Evolutionary conservation across 2,329 filamentous ascomycete genomes (phyloP).

Genomic region (Rhynchosporium agropyri): DNA sequence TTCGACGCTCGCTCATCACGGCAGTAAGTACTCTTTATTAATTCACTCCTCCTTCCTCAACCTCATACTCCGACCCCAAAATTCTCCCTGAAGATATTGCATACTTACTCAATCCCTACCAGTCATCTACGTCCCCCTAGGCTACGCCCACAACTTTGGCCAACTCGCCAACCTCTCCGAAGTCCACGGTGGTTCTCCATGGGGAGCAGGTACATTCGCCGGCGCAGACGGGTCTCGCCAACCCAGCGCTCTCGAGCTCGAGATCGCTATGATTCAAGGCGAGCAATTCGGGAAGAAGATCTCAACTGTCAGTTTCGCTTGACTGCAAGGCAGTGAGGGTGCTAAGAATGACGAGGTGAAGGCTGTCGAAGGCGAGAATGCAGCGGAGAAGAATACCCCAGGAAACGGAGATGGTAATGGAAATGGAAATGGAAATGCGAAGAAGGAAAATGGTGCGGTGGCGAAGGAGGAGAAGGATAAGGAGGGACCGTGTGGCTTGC

Average conservation of each 20-base stretch:
- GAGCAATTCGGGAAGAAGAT: slow-evolving; percentile 80
- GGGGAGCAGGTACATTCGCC: slow-evolving; percentile 45
- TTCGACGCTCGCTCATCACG: slow-evolving; percentile 89
- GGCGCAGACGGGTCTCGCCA: slow-evolving; percentile 79
- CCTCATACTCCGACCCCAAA: background rate
- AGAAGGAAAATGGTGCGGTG: slow-evolving; percentile 40
- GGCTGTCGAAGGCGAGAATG: slow-evolving; percentile 33
- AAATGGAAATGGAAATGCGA: slow-evolving; percentile 16
- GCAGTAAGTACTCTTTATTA: slow-evolving; percentile 47
- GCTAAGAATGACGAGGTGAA: slow-evolving; percentile 28
- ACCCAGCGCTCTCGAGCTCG: slow-evolving; percentile 73
- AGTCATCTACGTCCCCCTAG: slow-evolving; percentile 90
- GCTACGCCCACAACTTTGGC: slow-evolving; percentile 79
- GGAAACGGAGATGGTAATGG: background rate
- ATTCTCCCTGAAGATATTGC: background rate
- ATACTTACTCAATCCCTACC: background rate
- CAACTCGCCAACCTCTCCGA: slow-evolving; percentile 72
- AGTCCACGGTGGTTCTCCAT: slow-evolving; percentile 83
- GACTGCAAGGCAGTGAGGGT: slow-evolving; percentile 69
- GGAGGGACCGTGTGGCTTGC: slow-evolving; percentile 76
- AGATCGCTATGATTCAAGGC: slow-evolving; percentile 81
- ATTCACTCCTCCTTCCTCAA: background rate
- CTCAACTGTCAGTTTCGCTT: slow-evolving; percentile 69
- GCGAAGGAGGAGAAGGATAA: slow-evolving; percentile 48
- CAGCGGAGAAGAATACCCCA: slow-evolving; percentile 33